Evolutionary conservation across 129 eudicot species (phyloP).

Genomic region (Artemisia argyi): DNA sequence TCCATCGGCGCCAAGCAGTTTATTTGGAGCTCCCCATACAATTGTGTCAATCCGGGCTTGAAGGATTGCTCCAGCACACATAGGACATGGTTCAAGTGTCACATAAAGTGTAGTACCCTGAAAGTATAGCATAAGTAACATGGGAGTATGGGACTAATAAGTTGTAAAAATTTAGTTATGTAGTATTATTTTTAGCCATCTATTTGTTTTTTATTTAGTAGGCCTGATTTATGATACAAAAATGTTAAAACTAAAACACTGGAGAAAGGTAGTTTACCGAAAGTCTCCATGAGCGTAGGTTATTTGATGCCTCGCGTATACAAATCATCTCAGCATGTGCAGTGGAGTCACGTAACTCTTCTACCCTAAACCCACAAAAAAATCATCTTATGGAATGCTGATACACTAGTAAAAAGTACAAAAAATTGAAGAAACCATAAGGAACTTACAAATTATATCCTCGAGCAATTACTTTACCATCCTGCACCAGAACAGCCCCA

Average conservation of each 20-base stretch:
- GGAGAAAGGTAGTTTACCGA: slow-evolving; percentile 42
- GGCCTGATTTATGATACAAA: neutral
- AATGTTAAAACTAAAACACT: neutral
- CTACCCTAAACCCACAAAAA: slow-evolving; percentile 61
- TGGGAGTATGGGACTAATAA: neutral
- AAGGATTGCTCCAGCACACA: slow-evolving; percentile 99
- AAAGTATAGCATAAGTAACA: neutral
- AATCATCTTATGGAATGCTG: slow-evolving; percentile 7
- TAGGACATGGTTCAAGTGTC: slow-evolving; percentile 97
- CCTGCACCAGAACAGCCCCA: slow-evolving; percentile 91
- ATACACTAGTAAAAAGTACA: neutral
- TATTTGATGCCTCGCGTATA: slow-evolving; percentile 85
- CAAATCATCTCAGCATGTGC: slow-evolving; percentile 98
- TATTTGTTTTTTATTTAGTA: neutral
- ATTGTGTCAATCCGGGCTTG: slow-evolving; percentile 86
- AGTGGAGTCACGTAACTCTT: slow-evolving; percentile 92
- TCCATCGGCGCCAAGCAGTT: slow-evolving; percentile 99
- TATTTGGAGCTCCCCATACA: slow-evolving; percentile 99
- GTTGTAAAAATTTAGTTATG: neutral
- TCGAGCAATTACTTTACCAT: slow-evolving; percentile 88
- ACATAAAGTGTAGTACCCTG: slow-evolving; percentile 93
- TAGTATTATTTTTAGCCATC: too few relatives aligned
- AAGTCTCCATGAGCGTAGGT: slow-evolving; percentile 89
- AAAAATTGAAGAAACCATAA: neutral
- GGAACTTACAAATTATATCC: slow-evolving; percentile 86